Evolutionary conservation across 768 basidiomycete genomes (phyloP).

Genomic region (Phylloporus arenicola): DNA sequence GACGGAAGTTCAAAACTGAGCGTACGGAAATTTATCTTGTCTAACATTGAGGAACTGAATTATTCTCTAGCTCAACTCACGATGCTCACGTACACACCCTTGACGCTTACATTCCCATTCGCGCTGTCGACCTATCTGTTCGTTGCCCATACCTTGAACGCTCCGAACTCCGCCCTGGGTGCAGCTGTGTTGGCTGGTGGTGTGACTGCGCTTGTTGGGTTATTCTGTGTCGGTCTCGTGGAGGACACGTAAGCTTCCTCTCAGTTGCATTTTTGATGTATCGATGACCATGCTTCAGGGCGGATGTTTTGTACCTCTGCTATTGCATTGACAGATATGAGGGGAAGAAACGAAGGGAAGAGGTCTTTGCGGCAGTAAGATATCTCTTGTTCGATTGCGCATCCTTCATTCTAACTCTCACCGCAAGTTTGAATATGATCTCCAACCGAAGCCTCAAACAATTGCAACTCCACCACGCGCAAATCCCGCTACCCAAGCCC

Average conservation of each 20-base stretch:
- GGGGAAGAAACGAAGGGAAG: slow-evolving; percentile 44
- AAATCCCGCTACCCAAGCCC: slow-evolving; percentile 3
- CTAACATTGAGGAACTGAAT: slow-evolving; percentile 1
- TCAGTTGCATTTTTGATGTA: background rate
- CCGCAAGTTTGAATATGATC: slow-evolving; percentile 39
- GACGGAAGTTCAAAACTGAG: slow-evolving; percentile 50
- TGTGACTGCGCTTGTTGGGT: slow-evolving; percentile 73
- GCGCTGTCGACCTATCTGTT: slow-evolving; percentile 81
- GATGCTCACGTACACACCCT: slow-evolving; percentile 64
- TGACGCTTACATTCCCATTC: slow-evolving; percentile 77
- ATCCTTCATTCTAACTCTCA: slow-evolving; percentile 3
- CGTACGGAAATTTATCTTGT: slow-evolving; percentile 37
- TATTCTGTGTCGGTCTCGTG: slow-evolving; percentile 79
- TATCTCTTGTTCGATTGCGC: background rate
- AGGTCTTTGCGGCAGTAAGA: slow-evolving; percentile 54
- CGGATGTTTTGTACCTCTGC: slow-evolving; percentile 63
- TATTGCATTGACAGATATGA: slow-evolving; percentile 59
- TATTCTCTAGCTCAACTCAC: slow-evolving; percentile 51
- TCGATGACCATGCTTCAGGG: slow-evolving; percentile 30
- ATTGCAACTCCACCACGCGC: slow-evolving; percentile 11
- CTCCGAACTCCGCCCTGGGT: slow-evolving; percentile 67
- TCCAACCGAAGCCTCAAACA: slow-evolving; percentile 14
- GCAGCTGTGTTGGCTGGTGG: slow-evolving; percentile 74
- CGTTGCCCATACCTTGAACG: slow-evolving; percentile 72
- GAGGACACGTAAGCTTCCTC: slow-evolving; percentile 56